Evolutionary conservation across 768 basidiomycete genomes (phyloP), one percentile per base, ranked within the genome.

Genomic region (Kwoniella bestiolae): DNA sequence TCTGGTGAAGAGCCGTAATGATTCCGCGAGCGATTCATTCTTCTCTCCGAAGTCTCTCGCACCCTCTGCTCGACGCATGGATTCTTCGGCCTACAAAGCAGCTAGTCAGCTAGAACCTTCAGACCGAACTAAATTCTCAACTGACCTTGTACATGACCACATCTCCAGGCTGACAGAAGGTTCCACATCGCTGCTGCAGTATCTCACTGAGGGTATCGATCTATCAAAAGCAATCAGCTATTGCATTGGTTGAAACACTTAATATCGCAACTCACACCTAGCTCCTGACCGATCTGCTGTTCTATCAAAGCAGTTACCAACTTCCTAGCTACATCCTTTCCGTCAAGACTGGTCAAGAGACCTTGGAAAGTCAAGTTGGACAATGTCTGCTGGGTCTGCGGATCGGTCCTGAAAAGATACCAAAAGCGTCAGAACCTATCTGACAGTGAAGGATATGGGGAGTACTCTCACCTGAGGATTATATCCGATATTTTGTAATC

Each of bases 91-190:
- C 92, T 94, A 56, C 3, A 44, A 3, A 16, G 32, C 34, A 12
- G 31, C 16, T 28, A 28, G 31, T 70, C 35, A 35, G 67, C 18
- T 32, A 28, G 21, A 38, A 9, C 8, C 25, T 52, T 18, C 31
- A 9, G 34, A 28, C 21, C 7, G 1, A 18, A 26, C 3, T n/a
- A 18, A 58, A n/a, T 18, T 29, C 1, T 1, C 25, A 49, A 35
- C 82, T 62, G 72, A 88, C 93, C 85, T 99, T 99, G 84, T 98
- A 97, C 29, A 96, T 82, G 86, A 96, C 91, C 47, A 99, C 96
- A 82, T 99, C 96, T 76, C 97, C 96, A 2, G 94, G 90, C 71
- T 94, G 94, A 81, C 94, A 97, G 86, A 98, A 98, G 14, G 94
- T 92, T 2, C 95, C 94, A 71, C 96, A 99, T 78, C 93, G 86